phyloP scores from a whole-genome alignment of 176 grass and related monocot genomes.

The Poa annua region DNA sequence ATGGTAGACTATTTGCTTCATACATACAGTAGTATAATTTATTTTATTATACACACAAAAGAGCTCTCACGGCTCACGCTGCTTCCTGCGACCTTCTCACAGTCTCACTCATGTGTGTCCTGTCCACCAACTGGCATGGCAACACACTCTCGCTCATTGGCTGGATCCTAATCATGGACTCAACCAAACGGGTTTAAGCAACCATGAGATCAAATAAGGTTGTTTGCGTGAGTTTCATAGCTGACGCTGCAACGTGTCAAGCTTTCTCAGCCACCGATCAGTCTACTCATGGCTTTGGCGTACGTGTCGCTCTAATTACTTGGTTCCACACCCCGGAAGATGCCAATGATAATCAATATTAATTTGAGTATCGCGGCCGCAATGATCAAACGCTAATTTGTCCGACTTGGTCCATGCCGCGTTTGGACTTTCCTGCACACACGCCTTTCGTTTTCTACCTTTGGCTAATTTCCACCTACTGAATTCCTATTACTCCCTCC shows the following conservation, averaged over 20 bases:
- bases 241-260: neutral
- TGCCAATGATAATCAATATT: neutral
- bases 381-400: constrained; percentile 19
- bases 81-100: too few relatives aligned
- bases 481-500: too few relatives aligned
- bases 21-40: too few relatives aligned
- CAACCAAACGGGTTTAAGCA: neutral
- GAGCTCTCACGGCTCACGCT: too few relatives aligned
- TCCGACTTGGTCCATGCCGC: constrained; percentile 8
- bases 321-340: neutral
- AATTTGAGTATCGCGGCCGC: constrained; percentile 18
- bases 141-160: neutral
- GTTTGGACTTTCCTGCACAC: neutral
- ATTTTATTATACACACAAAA: too few relatives aligned
- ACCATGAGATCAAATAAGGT: neutral
- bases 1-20: too few relatives aligned
- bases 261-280: neutral
- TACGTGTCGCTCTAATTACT: neutral
- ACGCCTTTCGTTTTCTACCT: neutral
- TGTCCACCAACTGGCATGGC: neutral
- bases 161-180: neutral
- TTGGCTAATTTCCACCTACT: neutral
- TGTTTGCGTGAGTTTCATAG: neutral
- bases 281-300: neutral
- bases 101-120: neutral